Evolutionary conservation across 2,329 filamentous ascomycete genomes (phyloP).

Genomic region (Aspergillus pseudoterreus): DNA sequence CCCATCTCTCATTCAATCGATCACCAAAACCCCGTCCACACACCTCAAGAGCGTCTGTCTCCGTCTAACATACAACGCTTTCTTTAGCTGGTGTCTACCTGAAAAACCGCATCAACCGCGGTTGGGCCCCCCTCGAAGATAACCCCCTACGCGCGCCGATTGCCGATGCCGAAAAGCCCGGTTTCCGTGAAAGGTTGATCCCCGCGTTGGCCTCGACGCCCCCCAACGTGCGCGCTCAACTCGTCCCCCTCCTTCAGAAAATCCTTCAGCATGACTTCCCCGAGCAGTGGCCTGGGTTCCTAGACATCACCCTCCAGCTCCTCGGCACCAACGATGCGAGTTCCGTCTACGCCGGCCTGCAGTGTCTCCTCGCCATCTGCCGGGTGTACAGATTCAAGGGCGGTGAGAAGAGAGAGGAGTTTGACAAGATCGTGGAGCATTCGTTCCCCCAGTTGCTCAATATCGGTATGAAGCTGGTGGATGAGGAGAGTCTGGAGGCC

Average conservation of each 20-base stretch:
- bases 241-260: constrained; percentile 91
- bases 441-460: constrained; percentile 83
- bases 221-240: constrained; percentile 80
- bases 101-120: constrained; percentile 93
- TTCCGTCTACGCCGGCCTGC: constrained; percentile 87
- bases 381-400: constrained; percentile 93
- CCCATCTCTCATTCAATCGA: constrained; percentile 4
- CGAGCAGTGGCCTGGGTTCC: constrained; percentile 86
- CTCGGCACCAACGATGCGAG: constrained; percentile 80
- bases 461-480: constrained; percentile 84
- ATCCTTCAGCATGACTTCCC: constrained; percentile 96
- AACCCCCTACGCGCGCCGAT: constrained; percentile 70
- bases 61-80: constrained; percentile 11
- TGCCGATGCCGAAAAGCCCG: constrained; percentile 81
- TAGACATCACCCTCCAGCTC: constrained; percentile 86
- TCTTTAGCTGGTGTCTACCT: constrained; percentile 85
- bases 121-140: constrained; percentile 78
- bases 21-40: not conserved
- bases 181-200: constrained; percentile 82
- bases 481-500: constrained; percentile 88
- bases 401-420: constrained; percentile 75
- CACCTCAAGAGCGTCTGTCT: not conserved
- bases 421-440: constrained; percentile 88
- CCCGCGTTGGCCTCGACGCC: constrained; percentile 80
- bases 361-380: constrained; percentile 92